Evolutionary conservation across 1,139 yeast species (phyloP).

Genomic region (Yamadazyma dushanensis): DNA sequence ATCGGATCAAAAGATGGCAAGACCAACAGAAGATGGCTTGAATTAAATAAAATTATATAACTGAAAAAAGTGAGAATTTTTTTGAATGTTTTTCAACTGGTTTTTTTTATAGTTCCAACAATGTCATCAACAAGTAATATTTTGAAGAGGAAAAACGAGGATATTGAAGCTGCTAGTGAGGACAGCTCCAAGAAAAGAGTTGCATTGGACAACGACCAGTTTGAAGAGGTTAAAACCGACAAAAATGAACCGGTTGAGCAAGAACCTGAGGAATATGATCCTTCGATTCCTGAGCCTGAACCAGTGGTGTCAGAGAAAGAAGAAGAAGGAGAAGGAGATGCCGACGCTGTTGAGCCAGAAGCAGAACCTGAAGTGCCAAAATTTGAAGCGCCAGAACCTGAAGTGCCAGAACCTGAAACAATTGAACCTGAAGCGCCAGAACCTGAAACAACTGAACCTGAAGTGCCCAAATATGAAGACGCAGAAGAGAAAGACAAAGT

Average conservation of each 20-base stretch:
- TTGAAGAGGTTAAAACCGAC: slow-evolving; percentile 20
- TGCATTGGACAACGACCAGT: slow-evolving; percentile 64
- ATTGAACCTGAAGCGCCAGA: slow-evolving; percentile 6
- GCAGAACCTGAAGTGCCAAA: slow-evolving; percentile 10
- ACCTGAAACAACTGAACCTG: slow-evolving; percentile 4
- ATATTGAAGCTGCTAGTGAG: slow-evolving; percentile 35
- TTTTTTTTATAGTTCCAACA: slow-evolving; percentile 1
- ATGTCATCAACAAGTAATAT: slow-evolving; percentile 18
- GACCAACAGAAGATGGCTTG: slow-evolving; percentile 11
- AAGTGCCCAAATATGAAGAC: slow-evolving; percentile 2
- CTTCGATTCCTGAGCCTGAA: slow-evolving; percentile 13
- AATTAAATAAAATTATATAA: background rate
- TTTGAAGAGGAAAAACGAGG: slow-evolving; percentile 71
- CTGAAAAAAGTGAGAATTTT: background rate
- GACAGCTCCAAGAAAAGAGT: slow-evolving; percentile 57
- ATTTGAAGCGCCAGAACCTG: slow-evolving; percentile 2
- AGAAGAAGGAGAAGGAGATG: slow-evolving; percentile 7
- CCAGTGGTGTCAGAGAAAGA: slow-evolving; percentile 7
- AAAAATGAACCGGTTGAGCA: slow-evolving; percentile 21
- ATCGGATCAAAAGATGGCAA: slow-evolving; percentile 32
- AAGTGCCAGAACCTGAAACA: slow-evolving; percentile 5
- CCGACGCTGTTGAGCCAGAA: slow-evolving; percentile 6
- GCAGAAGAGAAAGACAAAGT: background rate
- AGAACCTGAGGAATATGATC: slow-evolving; percentile 18
- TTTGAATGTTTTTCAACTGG: background rate